Conservation (phyloP, 2,329 filamentous ascomycete genomes). For the Penicillium crustosum region DNA sequence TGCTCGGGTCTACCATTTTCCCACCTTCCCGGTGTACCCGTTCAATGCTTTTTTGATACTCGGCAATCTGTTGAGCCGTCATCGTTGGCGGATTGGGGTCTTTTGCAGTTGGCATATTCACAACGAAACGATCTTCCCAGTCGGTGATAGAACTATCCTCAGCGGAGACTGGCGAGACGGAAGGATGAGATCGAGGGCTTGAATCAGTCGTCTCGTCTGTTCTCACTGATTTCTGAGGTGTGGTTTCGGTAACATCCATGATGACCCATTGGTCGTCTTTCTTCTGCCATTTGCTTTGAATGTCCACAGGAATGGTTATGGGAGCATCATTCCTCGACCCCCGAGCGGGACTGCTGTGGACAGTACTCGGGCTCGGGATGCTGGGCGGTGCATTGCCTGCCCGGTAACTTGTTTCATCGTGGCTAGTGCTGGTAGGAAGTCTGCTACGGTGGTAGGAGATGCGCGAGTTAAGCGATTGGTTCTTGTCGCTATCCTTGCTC, state of each 20-base stretch:
- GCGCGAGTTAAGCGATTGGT: constrained; percentile 21
- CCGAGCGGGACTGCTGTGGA: constrained; percentile 22
- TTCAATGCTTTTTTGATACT: constrained; percentile 43
- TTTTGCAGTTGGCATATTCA: constrained; percentile 46
- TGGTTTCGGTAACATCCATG: constrained; percentile 28
- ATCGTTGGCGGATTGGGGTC: constrained; percentile 44
- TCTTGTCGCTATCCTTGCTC: constrained; percentile 25
- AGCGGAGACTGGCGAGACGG: constrained; percentile 33
- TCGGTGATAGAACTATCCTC: constrained; percentile 34
- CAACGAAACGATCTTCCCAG: constrained; percentile 45
- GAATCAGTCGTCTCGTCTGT: constrained; percentile 26
- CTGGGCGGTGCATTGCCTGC: constrained; percentile 39
- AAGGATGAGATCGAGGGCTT: constrained; percentile 29
- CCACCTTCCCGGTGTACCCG: constrained; percentile 31
- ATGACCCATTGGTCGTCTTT: constrained; percentile 40
- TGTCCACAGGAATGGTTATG: constrained; percentile 5
- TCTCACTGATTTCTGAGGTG: constrained; percentile 18
- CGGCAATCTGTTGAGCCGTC: constrained; percentile 40
- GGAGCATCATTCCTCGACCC: constrained; percentile 17
- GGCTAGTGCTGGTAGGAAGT: constrained; percentile 7
- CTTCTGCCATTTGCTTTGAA: constrained; percentile 33
- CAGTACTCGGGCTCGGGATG: constrained; percentile 38
- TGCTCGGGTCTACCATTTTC: constrained; percentile 33
- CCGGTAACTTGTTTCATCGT: constrained; percentile 12
- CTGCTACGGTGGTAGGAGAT: constrained; percentile 23